A percentile compares a stretch with the other conserved stretches of the same genome.
Conservation (phyloP, 2,329 filamentous ascomycete genomes). For the Cryphonectria radicalis region DNA sequence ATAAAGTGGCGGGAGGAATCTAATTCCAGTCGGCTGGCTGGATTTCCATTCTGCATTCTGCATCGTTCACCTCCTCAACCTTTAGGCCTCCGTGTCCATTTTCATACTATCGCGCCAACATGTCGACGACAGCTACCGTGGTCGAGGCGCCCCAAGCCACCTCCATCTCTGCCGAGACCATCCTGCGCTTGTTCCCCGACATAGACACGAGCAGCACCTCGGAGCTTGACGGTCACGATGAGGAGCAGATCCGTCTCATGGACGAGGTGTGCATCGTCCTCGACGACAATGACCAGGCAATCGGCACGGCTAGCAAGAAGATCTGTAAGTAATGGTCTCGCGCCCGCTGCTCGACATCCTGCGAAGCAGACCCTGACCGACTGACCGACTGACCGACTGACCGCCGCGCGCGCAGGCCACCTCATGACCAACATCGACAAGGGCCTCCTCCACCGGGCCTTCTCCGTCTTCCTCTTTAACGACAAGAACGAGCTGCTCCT, state of each 20-base stretch:
- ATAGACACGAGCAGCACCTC: slow-evolving; percentile 72
- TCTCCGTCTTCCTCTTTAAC: slow-evolving; percentile 98
- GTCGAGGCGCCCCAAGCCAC: slow-evolving; percentile 51
- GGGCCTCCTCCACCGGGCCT: slow-evolving; percentile 93
- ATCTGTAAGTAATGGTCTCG: slow-evolving; percentile 67
- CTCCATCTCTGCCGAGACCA: slow-evolving; percentile 81
- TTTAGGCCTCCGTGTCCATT: not conserved
- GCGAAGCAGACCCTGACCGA: not conserved
- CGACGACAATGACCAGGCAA: slow-evolving; percentile 88
- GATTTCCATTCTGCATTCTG: not conserved
- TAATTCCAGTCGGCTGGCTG: not conserved
- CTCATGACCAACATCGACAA: slow-evolving; percentile 98
- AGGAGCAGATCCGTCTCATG: slow-evolving; percentile 97
- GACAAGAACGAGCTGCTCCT: slow-evolving; percentile 89
- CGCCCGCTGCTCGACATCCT: not conserved
- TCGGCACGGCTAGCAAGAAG: slow-evolving; percentile 98
- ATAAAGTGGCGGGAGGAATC: slow-evolving; percentile 12
- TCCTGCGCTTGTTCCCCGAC: slow-evolving; percentile 87
- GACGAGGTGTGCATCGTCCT: slow-evolving; percentile 98
- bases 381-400: slow-evolving; percentile 18
- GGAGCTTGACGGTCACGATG: slow-evolving; percentile 83
- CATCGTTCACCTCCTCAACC: not conserved
- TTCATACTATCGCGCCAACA: slow-evolving; percentile 23
- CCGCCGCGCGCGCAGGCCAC: slow-evolving; percentile 67
- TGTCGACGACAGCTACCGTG: slow-evolving; percentile 49